Base-by-base conservation (phyloP, 768 basidiomycete genomes). In the Lactifluus piperatus region DNA sequence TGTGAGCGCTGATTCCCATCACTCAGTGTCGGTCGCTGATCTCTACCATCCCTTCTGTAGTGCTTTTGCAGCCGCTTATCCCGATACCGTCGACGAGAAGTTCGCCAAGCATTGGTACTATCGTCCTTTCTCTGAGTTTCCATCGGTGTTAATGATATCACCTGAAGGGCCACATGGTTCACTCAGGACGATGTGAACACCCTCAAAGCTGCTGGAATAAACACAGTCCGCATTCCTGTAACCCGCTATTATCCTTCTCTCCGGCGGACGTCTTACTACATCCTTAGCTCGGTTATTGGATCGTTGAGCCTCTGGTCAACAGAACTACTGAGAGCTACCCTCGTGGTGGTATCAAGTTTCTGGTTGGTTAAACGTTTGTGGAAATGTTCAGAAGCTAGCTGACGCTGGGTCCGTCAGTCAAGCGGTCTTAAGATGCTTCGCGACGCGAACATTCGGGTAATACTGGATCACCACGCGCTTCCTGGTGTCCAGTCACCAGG, bases 211-310 rank as follows among this genome's bases (percentile, higher is more conserved):
- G 73, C 74, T 3, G 84, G 84, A 4, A 82, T 91, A 62, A 91
- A 91, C 65, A 86, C 86, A n/a, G 85, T 87, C 60, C 82, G 89
- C 32, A 75, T 91, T 64, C 89, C 89, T 0, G 87, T 88, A 64
- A 58, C 56, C 5, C 9, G 22, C n/a, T 20, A 22, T 20, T 16
- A 16, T 58, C n/a, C 22, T 41, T 39, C n/a, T 50, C 5, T 34
- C 43, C 50, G n/a, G 13, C 16, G 11, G 0, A 43, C 3, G 39
- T 48, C 36, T 52, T 27, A 49, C 18, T 10, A 6, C 26, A 18
- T 22, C 20, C 1, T 41, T 37, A 89, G 87, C 79, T 91, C 41
- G 88, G 89, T 0, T 91, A 85, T 68, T 91, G 89, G 89, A 83
- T 91, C 49, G 73, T 91, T 9, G 89, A 91, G 67, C 76, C 74